A percentile compares a stretch with the other conserved stretches of the same genome.
Evolutionary conservation across 768 basidiomycete species (phyloP).

Genomic region (Suillus paluster): DNA sequence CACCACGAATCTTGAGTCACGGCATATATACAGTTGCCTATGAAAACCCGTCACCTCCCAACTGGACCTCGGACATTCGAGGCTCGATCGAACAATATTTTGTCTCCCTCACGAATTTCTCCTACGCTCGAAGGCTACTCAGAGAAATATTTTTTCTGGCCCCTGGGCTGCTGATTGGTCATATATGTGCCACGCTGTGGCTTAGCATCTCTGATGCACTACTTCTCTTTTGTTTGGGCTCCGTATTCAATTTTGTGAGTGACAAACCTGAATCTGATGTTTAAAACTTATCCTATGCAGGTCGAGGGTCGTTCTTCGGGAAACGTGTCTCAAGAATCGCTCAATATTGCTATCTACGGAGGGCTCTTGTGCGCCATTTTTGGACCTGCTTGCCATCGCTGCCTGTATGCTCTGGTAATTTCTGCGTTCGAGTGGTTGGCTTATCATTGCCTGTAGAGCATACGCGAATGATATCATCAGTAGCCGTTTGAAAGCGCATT

Average conservation of each 20-base stretch:
- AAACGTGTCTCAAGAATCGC: neutral
- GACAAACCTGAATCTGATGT: neutral
- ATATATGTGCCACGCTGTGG: constrained; percentile 37
- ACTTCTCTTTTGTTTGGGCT: constrained; percentile 38
- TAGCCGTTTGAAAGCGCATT: constrained; percentile 41
- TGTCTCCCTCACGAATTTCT: neutral
- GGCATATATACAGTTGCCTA: constrained; percentile 29
- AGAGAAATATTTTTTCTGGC: constrained; percentile 26
- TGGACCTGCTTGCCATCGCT: constrained; percentile 25
- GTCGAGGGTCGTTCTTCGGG: constrained; percentile 11
- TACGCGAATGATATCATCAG: constrained; percentile 24
- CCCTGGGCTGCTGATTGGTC: constrained; percentile 21
- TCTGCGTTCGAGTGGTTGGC: constrained; percentile 4
- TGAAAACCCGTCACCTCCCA: constrained; percentile 15
- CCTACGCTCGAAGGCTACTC: constrained; percentile 13
- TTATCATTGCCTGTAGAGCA: constrained; percentile 16
- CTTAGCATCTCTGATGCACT: constrained; percentile 36
- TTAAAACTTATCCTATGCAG: constrained; percentile 13
- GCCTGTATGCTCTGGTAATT: constrained; percentile 22
- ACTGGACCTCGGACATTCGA: constrained; percentile 1
- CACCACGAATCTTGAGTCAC: constrained; percentile 13
- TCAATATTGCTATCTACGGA: constrained; percentile 26
- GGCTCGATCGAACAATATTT: neutral
- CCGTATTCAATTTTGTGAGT: constrained; percentile 33
- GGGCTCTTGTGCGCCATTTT: constrained; percentile 34